A percentile compares a stretch with the other conserved stretches of the same genome.
Conservation (phyloP, 2,329 filamentous ascomycete genomes). For the Aspergillus unguis region DNA sequence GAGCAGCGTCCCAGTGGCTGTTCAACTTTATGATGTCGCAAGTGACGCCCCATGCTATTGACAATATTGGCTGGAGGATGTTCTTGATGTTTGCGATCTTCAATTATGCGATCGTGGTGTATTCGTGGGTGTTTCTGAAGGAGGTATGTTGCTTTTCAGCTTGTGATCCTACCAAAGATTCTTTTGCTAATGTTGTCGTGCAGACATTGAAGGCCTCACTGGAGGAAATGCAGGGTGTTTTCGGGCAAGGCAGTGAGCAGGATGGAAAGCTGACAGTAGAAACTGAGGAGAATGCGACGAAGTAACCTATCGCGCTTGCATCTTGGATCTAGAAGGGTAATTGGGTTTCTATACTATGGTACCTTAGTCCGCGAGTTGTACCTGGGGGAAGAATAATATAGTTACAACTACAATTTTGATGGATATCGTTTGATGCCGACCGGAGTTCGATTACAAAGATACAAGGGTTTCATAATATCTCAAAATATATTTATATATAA, state of each 20-base stretch:
- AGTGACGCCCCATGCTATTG: conserved; percentile 41
- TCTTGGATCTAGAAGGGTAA: not conserved
- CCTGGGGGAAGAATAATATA: no score
- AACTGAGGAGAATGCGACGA: not conserved
- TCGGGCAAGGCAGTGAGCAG: conserved; percentile 21
- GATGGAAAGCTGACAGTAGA: not conserved
- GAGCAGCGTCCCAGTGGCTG: conserved; percentile 38
- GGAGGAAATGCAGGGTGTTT: conserved; percentile 45
- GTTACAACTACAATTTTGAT: no score
- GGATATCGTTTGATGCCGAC: no score
- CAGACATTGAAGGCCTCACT: conserved; percentile 44
- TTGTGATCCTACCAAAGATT: not conserved
- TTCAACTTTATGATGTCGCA: conserved; percentile 42
- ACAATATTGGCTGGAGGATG: conserved; percentile 49
- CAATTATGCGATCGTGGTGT: conserved; percentile 46
- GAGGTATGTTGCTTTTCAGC: conserved; percentile 24
- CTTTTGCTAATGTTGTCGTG: conserved; percentile 6
- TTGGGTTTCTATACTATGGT: not conserved
- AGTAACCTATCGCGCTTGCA: not conserved
- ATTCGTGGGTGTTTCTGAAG: conserved; percentile 45
- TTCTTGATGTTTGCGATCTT: conserved; percentile 52
- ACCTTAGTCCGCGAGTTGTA: no score
- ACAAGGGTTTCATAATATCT: no score
- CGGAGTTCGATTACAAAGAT: no score
- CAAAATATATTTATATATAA: no score